Base-by-base conservation (phyloP, 345 rosid species). In the Clausena lansium region DNA sequence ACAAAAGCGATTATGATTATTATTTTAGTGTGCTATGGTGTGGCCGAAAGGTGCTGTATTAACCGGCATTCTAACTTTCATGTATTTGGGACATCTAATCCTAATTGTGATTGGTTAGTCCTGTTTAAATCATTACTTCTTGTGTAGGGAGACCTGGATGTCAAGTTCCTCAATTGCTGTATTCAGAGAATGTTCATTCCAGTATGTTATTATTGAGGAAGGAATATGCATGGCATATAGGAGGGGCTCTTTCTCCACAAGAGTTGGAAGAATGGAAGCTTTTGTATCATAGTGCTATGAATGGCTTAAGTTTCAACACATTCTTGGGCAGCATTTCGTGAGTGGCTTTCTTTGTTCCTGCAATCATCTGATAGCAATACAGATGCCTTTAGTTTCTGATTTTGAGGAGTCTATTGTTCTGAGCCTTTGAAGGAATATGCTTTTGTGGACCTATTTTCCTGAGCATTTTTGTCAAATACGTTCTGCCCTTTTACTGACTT, bases 141-240 rank as follows among this genome's bases (percentile, higher is more conserved):
- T 52, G 24, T 86, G 70, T 71, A 93, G 97, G 85, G 68, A 86
- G 89, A 81, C 85, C 52, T 8, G 91, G 98, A 58, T 84, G 83
- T 69, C 94, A 90, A 84, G 88, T 91, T 79, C 98, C 99, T 68
- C 82, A n/a, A 4, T 82, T 95, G 83, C 61, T 84, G 28, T 75
- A 74, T 82, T 74, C 78, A 50, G 90, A 90, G 68, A 85, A 81
- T 76, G 77, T 91, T 25, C 82, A 86, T 80, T 81, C 94, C 54
- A 83, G 70, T 24, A 54, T 79, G 39, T 74, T 93, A 58, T 36
- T 93, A 70, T 71, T 93, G 80, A 89, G 84, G 79, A 82, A 87
- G 71, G 98, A 91, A 82, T 92, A 90, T 80, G 97, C 99, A 74
- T 93, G 99, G 98, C 94, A 92, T 79, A 91, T 95, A 74, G 99